Percentiles rank a stretch among this genome's conserved stretches.
phyloP scores from a whole-genome alignment of 2,329 filamentous ascomycete genomes.

The Cladorrhinum sp. region DNA sequence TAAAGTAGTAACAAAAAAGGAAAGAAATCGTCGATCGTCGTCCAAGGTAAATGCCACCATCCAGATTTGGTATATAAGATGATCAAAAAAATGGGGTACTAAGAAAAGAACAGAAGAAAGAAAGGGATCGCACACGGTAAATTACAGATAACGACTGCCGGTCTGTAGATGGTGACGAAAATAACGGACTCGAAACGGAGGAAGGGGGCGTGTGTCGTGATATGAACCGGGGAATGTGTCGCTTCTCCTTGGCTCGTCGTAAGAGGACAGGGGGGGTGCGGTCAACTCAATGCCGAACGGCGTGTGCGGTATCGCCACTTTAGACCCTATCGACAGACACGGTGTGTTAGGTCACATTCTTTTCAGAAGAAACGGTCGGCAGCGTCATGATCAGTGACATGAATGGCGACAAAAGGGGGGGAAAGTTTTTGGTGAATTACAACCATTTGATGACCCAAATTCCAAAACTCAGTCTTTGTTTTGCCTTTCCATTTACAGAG shows the following conservation, averaged over 20 bases:
- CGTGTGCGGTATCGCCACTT: neutral
- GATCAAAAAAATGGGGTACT: slow-evolving; percentile 7
- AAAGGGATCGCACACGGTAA: neutral
- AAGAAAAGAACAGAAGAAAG: neutral
- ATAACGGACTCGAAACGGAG: neutral
- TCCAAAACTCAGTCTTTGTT: neutral
- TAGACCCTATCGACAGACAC: slow-evolving; percentile 2
- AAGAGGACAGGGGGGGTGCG: neutral
- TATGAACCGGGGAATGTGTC: neutral
- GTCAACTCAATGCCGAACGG: neutral
- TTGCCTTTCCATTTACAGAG: slow-evolving; percentile 8
- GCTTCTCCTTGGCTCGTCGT: neutral
- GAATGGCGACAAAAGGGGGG: slow-evolving; percentile 2
- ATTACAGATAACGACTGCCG: neutral
- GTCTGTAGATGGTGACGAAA: neutral
- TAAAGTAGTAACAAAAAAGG: no score
- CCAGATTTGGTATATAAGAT: slow-evolving; percentile 9
- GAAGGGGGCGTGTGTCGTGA: neutral
- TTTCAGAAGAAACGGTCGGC: slow-evolving; percentile 2
- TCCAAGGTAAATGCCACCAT: neutral
- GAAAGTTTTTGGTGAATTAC: slow-evolving; percentile 1
- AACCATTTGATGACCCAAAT: slow-evolving; percentile 7
- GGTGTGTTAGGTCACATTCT: slow-evolving; percentile 8
- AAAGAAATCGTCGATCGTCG: neutral
- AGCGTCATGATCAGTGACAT: slow-evolving; percentile 8